phyloP scores from a whole-genome alignment of 2,329 filamentous ascomycete species.

The Fusarium circinatum region DNA sequence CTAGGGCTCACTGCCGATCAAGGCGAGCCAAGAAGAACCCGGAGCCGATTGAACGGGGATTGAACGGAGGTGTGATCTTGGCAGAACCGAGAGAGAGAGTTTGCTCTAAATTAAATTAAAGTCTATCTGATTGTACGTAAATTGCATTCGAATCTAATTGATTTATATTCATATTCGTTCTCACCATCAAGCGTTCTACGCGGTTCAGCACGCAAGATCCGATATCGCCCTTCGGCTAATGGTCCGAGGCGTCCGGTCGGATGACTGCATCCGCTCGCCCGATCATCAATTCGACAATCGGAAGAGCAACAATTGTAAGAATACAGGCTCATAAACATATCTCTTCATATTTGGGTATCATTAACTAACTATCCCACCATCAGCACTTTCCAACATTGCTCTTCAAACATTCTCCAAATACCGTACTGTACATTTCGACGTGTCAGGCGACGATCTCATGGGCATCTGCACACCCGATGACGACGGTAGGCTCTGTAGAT shows the following conservation, averaged over 20 bases:
- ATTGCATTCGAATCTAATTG: neutral
- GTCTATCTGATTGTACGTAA: neutral
- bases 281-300: neutral
- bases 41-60: neutral
- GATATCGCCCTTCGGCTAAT: neutral
- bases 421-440: conserved; percentile 6
- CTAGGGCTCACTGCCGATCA: neutral
- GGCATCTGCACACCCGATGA: neutral
- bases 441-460: neutral
- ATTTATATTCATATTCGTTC: neutral
- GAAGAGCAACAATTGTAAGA: neutral
- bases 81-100: neutral
- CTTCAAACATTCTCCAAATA: conserved; percentile 8
- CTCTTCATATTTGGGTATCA: conserved; percentile 8
- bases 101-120: neutral
- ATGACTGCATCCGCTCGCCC: neutral
- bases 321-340: neutral
- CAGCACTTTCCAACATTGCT: fast-evolving
- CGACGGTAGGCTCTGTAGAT: conserved; percentile 26
- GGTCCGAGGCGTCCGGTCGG: neutral
- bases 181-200: no score
- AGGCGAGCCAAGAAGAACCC: neutral
- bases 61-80: neutral
- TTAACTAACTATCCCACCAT: neutral
- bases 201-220: no score